Evolutionary conservation across 2,329 filamentous ascomycete species (phyloP).

Genomic region (Phoma herbarum): DNA sequence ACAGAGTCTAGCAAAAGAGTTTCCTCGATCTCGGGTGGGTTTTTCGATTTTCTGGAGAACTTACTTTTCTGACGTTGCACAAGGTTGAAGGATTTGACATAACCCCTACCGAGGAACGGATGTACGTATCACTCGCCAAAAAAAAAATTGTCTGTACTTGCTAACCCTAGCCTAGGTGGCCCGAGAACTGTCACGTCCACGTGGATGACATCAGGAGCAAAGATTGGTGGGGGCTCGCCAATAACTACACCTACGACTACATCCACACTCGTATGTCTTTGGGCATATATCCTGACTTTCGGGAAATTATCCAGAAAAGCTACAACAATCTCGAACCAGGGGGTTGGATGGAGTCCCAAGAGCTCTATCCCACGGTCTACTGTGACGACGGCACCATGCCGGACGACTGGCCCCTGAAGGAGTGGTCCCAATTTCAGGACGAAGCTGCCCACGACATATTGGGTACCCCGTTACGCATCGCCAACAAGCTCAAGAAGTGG

Average conservation of each 20-base stretch:
- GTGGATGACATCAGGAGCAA: conserved; percentile 71
- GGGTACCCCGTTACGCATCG: conserved; percentile 61
- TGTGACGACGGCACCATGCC: conserved; percentile 65
- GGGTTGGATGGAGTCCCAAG: conserved; percentile 59
- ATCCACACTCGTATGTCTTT: conserved; percentile 68
- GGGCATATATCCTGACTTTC: conserved; percentile 67
- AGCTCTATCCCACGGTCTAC: conserved; percentile 55
- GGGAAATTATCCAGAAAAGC: conserved; percentile 61
- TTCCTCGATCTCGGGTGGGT: conserved; percentile 45
- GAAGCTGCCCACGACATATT: conserved; percentile 56
- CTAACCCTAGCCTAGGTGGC: conserved; percentile 55
- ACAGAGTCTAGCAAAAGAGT: conserved; percentile 44
- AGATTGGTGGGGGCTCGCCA: conserved; percentile 63
- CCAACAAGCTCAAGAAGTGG: conserved; percentile 62
- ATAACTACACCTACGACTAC: conserved; percentile 61
- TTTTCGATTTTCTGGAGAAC: neutral
- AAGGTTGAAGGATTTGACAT: conserved; percentile 55
- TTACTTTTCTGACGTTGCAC: conserved; percentile 25
- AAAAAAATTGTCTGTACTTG: neutral
- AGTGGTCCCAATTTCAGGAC: conserved; percentile 57
- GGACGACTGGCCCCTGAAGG: conserved; percentile 56
- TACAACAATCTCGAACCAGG: conserved; percentile 65
- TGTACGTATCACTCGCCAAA: neutral
- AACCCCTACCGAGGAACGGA: conserved; percentile 49
- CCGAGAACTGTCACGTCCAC: conserved; percentile 77